Percentiles rank a stretch among this genome's conserved stretches.
phyloP scores from a whole-genome alignment of 345 rosid genomes.

The Populus nigra region DNA sequence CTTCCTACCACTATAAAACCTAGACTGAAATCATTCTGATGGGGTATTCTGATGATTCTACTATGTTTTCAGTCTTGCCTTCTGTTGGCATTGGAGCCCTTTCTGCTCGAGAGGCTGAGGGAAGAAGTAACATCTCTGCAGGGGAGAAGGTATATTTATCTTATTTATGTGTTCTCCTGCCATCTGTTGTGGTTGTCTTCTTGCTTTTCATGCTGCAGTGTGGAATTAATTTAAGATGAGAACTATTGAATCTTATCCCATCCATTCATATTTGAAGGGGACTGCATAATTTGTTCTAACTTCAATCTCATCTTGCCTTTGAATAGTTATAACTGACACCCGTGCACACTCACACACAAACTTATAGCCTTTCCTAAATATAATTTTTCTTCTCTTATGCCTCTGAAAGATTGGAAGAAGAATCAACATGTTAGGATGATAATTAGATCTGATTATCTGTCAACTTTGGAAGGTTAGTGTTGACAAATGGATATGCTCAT shows the following conservation, averaged over 20 bases:
- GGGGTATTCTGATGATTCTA: not conserved
- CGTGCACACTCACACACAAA: not conserved
- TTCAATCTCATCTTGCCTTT: not conserved
- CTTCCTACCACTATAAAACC: not conserved
- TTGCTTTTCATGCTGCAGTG: not conserved
- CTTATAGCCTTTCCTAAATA: not conserved
- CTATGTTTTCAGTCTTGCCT: slow-evolving; percentile 63
- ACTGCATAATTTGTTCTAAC: not conserved
- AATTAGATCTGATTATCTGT: too few relatives aligned
- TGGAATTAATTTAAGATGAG: not conserved
- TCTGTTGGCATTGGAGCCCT: slow-evolving; percentile 96
- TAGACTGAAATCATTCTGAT: not conserved
- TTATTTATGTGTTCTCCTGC: not conserved
- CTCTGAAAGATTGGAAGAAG: not conserved
- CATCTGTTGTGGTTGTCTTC: not conserved
- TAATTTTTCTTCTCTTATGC: not conserved
- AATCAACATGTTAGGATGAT: not conserved
- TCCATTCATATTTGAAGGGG: not conserved
- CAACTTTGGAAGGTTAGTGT: too few relatives aligned
- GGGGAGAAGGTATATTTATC: slow-evolving; percentile 69
- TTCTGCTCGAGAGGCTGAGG: slow-evolving; percentile 93
- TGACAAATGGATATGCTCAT: too few relatives aligned
- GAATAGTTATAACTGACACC: not conserved
- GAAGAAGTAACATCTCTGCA: slow-evolving; percentile 79
- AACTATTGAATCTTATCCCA: not conserved